Evolutionary conservation across 805 yeast genomes (phyloP), one percentile per base, ranked within the genome.

Genomic region (Wickerhamiella hasegawae): DNA sequence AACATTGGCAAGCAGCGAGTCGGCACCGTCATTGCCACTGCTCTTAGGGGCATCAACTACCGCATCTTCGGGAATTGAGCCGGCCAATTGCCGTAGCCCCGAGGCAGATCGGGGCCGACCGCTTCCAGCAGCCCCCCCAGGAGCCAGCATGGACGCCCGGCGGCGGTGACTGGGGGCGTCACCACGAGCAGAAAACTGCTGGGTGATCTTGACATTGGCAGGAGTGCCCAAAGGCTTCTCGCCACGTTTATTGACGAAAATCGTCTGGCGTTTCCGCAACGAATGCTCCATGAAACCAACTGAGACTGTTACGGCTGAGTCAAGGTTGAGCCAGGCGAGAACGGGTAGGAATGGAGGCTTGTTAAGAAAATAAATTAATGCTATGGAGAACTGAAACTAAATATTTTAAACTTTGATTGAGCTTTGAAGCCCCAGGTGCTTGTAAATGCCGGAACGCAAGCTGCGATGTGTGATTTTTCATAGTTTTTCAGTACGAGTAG

Each of bases 141-240:
- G 15, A 8, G 9, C 15, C 14, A 26, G 10, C 14, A 26, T 8
- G 14, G 28, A 26, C 14, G 15, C 15, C 10, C 31, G 31, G 31
- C 31, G 31, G 20, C 31, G 31, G 31, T 17, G 31, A 20, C 31
- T 10, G n/a, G n/a, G n/a, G n/a, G n/a, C n/a, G 9, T 28, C 14
- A 18, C 50, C 47, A 18, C 46, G 41, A 10, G 32, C 33, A 11
- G 40, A 40, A 18, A 17, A n/a, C 31, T 12, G 20, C 20, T 15
- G 20, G 31, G 26, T 31, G 20, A 8, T 18, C 12, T n/a, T 17
- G n/a, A 16, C 22, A 17, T 15, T 11, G 26, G 30, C 37, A 30
- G 18, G 23, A n/a, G 31, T 22, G 37, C 37, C 12, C 24, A 4
- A 30, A 34, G 10, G 21, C 30, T 10, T 31, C 33, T 16, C 37